Evolutionary conservation across 1,284 basidiomycete species (phyloP), one percentile per base, ranked within the genome.

Genomic region (Phlebopus sp.): DNA sequence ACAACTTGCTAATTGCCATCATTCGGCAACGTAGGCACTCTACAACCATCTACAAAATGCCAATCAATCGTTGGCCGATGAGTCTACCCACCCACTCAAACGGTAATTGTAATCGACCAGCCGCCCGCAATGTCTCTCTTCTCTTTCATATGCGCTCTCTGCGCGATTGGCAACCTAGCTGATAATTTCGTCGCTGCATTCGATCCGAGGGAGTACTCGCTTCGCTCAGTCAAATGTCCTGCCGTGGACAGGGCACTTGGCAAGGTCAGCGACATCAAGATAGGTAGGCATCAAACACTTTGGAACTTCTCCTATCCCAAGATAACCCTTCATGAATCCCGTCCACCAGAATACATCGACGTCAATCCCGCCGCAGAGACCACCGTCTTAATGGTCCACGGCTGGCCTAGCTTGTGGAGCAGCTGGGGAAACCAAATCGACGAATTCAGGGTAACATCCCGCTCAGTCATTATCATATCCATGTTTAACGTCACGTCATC

Each of bases 381-480:
- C 11, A 76, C 81, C 0, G 63, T 87, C 5, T 34, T 88, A 19
- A 74, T 88, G 72, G 78, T 86, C 0, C 86, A 88, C 55, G 86
- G 85, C 2, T 88, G 85, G 85, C 86, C 85, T 1, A 75, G 80
- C 55, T 62, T 86, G 6, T 88, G 85, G 86, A 81, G 78, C 45
- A 78, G 76, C 18, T 88, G 85, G 86, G 73, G 78, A 19, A 75
- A 74, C 37, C 85, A 88, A 57, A 85, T 88, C 11, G 64, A 77
- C 44, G 76, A 78, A 51, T 81, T 87, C 60, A 63, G 79, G 67
- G 84, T 77, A 54, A 23, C 18, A 55, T 44, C 1, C 11, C 31
- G 3, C 10, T 19, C 13, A 18, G 15, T 14, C 13, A 7, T 15
- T 4, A 31, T 14, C n/a, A 17, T 14, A 4, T 25, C 42, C 23